These are phyloP conservation scores for Rhodotorula toruloides DNA, from an alignment of 768 basidiomycete species.

Conservation along the genomic window DNA sequence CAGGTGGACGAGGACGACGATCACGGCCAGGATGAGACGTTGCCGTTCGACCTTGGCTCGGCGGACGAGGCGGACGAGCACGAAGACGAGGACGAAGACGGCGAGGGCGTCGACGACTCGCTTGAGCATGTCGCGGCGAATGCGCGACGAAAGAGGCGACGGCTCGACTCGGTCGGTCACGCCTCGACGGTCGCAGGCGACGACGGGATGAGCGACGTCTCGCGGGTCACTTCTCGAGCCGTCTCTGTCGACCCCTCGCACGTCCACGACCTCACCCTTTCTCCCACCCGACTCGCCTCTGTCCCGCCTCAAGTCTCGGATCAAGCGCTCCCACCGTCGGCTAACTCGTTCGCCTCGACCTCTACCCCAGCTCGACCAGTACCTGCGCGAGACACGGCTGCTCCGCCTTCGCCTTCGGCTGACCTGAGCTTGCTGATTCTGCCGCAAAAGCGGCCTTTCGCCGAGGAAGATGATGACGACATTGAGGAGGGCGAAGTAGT, in stretches of 20 bases:
- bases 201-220: background rate
- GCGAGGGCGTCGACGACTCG: background rate
- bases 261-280: background rate
- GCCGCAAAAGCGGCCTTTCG: background rate
- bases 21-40: background rate
- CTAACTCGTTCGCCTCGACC: background rate
- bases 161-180: background rate
- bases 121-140: background rate
- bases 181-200: background rate
- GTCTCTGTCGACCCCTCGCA: background rate
- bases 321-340: background rate
- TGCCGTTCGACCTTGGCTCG: background rate
- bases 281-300: background rate
- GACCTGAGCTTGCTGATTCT: background rate
- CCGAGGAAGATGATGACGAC: background rate
- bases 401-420: background rate
- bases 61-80: background rate
- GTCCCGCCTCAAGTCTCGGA: background rate
- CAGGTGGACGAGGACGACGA: slow-evolving; percentile 1
- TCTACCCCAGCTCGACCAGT: background rate
- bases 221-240: background rate
- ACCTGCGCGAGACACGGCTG: background rate
- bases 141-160: background rate
- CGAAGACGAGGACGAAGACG: background rate
- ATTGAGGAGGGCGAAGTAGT: slow-evolving; percentile 24